Conservation (phyloP, 2,329 filamentous ascomycete genomes). For the Alternaria conjuncta region DNA sequence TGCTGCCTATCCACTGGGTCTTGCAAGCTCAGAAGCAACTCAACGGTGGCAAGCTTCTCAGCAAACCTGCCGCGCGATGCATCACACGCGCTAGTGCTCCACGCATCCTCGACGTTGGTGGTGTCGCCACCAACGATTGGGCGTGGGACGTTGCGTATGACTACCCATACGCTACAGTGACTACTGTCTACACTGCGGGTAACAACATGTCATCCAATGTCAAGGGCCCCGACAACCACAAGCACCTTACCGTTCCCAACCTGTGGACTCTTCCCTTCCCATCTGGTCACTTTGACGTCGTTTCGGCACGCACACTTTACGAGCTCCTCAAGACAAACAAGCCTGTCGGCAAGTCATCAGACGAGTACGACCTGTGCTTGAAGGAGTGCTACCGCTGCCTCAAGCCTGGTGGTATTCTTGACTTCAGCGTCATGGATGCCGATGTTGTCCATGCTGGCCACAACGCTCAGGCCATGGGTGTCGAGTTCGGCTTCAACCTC, state of each 20-base stretch:
- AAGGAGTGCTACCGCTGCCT: slow-evolving; percentile 87
- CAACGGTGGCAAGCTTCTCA: slow-evolving; percentile 66
- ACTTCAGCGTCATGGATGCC: slow-evolving; percentile 88
- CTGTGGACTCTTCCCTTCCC: slow-evolving; percentile 85
- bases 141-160: slow-evolving; percentile 90
- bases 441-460: slow-evolving; percentile 87
- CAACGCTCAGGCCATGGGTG: slow-evolving; percentile 78
- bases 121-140: slow-evolving; percentile 88
- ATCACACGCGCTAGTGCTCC: slow-evolving; percentile 67
- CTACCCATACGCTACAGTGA: slow-evolving; percentile 84
- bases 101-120: slow-evolving; percentile 83
- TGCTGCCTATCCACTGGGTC: slow-evolving; percentile 66
- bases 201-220: slow-evolving; percentile 56
- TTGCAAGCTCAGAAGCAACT: slow-evolving; percentile 67
- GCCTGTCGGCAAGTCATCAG: slow-evolving; percentile 57
- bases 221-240: slow-evolving; percentile 84
- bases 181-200: slow-evolving; percentile 75
- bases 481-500: slow-evolving; percentile 91
- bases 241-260: slow-evolving; percentile 77
- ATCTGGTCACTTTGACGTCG: slow-evolving; percentile 84
- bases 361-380: slow-evolving; percentile 89
- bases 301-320: slow-evolving; percentile 88
- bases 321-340: slow-evolving; percentile 74
- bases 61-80: slow-evolving; percentile 53
- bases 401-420: slow-evolving; percentile 90